phyloP scores from a whole-genome alignment of 2,329 filamentous ascomycete genomes.

The Fusarium pseudocircinatum region DNA sequence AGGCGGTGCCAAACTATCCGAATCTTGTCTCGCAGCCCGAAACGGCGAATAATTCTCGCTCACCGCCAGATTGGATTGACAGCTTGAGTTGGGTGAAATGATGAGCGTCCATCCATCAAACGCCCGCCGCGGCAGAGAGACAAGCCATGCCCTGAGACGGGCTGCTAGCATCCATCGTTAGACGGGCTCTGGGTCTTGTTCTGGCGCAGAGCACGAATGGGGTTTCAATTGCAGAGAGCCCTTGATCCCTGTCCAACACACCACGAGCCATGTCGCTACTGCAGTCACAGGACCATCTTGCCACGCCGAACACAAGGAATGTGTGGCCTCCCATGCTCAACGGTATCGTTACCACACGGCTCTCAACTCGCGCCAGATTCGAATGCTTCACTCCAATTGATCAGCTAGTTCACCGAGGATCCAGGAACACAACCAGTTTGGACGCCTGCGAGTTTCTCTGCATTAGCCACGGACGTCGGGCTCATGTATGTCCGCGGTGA shows the following conservation, averaged over 20 bases:
- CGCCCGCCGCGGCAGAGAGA: conserved; percentile 36
- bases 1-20: conserved; percentile 34
- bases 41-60: conserved; percentile 22
- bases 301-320: conserved; percentile 40
- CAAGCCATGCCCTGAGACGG: conserved; percentile 31
- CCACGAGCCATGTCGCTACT: conserved; percentile 40
- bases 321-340: conserved; percentile 26
- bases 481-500: conserved; percentile 31
- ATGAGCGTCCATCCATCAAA: conserved; percentile 30
- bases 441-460: conserved; percentile 18
- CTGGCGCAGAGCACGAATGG: conserved; percentile 40
- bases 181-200: not conserved
- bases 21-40: conserved; percentile 17
- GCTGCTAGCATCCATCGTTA: conserved; percentile 29
- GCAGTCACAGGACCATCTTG: conserved; percentile 45
- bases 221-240: conserved; percentile 40
- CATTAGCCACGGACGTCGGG: conserved; percentile 20
- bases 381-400: conserved; percentile 35
- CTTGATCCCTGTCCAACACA: conserved; percentile 44
- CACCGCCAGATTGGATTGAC: conserved; percentile 44
- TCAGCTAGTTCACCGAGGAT: conserved; percentile 42
- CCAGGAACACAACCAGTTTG: conserved; percentile 39
- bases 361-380: conserved; percentile 26
- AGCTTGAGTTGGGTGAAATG: conserved; percentile 12
- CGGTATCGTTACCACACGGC: conserved; percentile 18